Evolutionary conservation across 2,329 filamentous ascomycete species (phyloP).

Genomic region (Xylariaceae sp.): DNA sequence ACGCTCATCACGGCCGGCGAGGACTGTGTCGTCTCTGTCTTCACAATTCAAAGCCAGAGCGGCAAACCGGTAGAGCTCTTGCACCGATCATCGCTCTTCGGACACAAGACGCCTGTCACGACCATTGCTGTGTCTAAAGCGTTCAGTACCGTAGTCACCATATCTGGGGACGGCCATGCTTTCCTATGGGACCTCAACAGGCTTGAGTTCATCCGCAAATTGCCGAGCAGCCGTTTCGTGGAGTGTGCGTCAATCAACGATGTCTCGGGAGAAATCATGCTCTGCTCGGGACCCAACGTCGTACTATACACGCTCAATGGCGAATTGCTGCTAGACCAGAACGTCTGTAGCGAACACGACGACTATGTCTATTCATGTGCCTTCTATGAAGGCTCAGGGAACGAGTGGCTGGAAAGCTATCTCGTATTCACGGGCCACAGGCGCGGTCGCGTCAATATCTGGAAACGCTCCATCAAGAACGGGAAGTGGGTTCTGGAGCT

Average conservation of each 20-base stretch:
- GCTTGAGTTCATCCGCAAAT: conserved; percentile 74
- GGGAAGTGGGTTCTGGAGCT: conserved; percentile 73
- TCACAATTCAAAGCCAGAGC: conserved; percentile 59
- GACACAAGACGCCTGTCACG: conserved; percentile 79
- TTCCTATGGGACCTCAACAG: conserved; percentile 94
- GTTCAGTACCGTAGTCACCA: conserved; percentile 82
- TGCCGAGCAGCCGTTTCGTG: conserved; percentile 52
- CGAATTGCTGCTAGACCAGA: conserved; percentile 72
- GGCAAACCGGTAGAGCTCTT: conserved; percentile 72
- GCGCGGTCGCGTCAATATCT: conserved; percentile 76
- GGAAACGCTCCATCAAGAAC: conserved; percentile 51
- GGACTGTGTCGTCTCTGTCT: conserved; percentile 86
- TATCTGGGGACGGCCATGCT: conserved; percentile 73
- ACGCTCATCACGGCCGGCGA: conserved; percentile 88
- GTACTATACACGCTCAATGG: conserved; percentile 86
- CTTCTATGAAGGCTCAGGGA: conserved; percentile 86
- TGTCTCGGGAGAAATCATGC: conserved; percentile 79
- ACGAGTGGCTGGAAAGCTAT: conserved; percentile 85
- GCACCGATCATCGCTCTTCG: conserved; percentile 76
- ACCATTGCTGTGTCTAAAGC: conserved; percentile 79
- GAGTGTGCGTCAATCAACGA: conserved; percentile 86
- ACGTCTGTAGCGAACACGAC: conserved; percentile 64
- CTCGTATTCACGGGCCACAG: conserved; percentile 86
- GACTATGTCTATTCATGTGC: conserved; percentile 78
- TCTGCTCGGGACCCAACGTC: conserved; percentile 72